A percentile compares a stretch with the other conserved stretches of the same genome.
These are phyloP conservation scores for Candida tropicalis DNA, from an alignment of 1,139 yeast species.

Conservation along the genomic window DNA sequence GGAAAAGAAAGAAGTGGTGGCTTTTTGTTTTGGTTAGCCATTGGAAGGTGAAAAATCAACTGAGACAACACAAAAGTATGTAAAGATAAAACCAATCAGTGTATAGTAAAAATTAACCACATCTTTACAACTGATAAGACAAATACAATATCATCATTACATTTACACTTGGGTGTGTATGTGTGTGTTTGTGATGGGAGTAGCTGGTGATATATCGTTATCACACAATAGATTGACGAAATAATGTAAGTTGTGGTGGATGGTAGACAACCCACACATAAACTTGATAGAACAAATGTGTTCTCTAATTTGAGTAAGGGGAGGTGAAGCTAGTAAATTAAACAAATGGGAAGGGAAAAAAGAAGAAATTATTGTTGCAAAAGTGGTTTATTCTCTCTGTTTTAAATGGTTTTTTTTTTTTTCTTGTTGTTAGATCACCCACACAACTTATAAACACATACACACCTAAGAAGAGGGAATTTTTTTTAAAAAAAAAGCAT, in stretches of 20 bases:
- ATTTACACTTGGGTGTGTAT: neutral
- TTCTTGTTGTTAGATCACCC: conserved; percentile 1
- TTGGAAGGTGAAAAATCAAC: too few relatives aligned
- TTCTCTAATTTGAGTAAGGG: too few relatives aligned
- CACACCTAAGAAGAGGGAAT: too few relatives aligned
- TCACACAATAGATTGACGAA: neutral
- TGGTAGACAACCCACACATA: neutral
- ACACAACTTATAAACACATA: neutral
- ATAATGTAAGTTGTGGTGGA: neutral
- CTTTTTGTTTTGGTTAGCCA: too few relatives aligned
- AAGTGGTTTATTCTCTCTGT: conserved; percentile 2
- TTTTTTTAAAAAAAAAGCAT: neutral
- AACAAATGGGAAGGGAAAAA: neutral
- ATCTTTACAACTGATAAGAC: too few relatives aligned
- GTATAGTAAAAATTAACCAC: too few relatives aligned
- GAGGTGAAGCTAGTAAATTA: too few relatives aligned
- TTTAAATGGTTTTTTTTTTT: neutral
- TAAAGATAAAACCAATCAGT: too few relatives aligned
- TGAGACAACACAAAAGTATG: too few relatives aligned
- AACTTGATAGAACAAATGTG: too few relatives aligned
- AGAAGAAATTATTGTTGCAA: conserved; percentile 1
- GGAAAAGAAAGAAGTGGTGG: too few relatives aligned
- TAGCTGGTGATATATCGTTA: neutral
- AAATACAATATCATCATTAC: too few relatives aligned
- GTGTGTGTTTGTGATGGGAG: neutral